Evolutionary conservation across 768 basidiomycete genomes (phyloP).

Genomic region (Russula earlei): DNA sequence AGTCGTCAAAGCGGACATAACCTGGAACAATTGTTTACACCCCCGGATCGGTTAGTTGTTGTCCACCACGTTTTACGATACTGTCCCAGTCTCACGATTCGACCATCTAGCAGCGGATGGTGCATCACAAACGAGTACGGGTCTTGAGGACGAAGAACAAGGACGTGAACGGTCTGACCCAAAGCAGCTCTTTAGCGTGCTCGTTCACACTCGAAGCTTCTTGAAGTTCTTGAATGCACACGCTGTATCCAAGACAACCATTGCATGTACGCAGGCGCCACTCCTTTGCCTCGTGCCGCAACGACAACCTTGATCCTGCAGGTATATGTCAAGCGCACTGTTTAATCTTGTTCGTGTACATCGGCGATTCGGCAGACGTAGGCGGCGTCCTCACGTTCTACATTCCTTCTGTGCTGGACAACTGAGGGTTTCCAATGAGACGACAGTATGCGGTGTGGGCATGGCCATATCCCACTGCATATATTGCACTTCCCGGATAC

Average conservation of each 20-base stretch:
- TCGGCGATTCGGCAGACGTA: constrained; percentile 67
- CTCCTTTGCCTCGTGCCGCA: neutral
- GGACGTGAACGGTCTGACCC: constrained; percentile 37
- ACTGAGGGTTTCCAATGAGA: constrained; percentile 22
- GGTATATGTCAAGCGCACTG: constrained; percentile 79
- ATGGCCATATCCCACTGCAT: neutral
- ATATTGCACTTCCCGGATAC: neutral
- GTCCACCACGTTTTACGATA: neutral
- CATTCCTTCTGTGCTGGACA: constrained; percentile 69
- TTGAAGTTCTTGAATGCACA: constrained; percentile 76
- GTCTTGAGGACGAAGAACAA: constrained; percentile 29
- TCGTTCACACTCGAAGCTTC: constrained; percentile 65
- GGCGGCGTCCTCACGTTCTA: constrained; percentile 86
- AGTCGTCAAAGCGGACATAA: constrained; percentile 66
- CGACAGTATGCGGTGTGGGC: neutral
- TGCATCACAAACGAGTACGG: constrained; percentile 16
- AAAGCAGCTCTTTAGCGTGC: constrained; percentile 50
- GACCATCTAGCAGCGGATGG: constrained; percentile 16
- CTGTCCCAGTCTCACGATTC: neutral
- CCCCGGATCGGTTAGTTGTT: constrained; percentile 42
- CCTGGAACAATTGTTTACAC: constrained; percentile 66
- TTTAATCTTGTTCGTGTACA: constrained; percentile 82
- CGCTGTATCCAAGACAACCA: constrained; percentile 72
- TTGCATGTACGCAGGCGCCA: constrained; percentile 55
- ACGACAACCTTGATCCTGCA: constrained; percentile 24